These are phyloP conservation scores for Royoungia palumana DNA, from an alignment of 768 basidiomycete genomes.

Conservation along the genomic window DNA sequence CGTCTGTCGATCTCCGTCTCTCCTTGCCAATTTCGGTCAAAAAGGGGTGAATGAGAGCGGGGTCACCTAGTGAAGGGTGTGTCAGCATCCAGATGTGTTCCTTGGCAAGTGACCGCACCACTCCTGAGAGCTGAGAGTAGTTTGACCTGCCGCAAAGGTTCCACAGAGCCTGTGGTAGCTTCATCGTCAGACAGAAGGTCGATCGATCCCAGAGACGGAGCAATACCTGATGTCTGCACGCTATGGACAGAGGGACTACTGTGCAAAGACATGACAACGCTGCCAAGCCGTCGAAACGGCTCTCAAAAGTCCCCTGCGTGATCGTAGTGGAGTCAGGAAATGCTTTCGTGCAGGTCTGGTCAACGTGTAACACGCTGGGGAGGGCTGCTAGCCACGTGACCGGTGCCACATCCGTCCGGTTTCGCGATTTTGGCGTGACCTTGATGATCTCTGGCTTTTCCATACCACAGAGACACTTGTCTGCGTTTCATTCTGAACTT, in stretches of 20 bases:
- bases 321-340: neutral
- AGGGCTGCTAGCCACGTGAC: conserved; percentile 13
- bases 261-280: conserved; percentile 27
- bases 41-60: conserved; percentile 76
- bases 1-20: conserved; percentile 46
- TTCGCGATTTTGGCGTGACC: too few species aligned
- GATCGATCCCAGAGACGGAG: neutral
- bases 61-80: conserved; percentile 56
- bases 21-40: conserved; percentile 73
- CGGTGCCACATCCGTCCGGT: too few species aligned
- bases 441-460: too few species aligned
- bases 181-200: conserved; percentile 3
- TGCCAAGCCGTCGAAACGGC: neutral
- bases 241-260: conserved; percentile 17
- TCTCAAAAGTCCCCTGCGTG: neutral
- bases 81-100: neutral
- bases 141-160: conserved; percentile 62
- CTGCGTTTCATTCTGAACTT: too few species aligned
- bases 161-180: conserved; percentile 21
- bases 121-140: conserved; percentile 59
- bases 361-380: conserved; percentile 4
- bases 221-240: conserved; percentile 16
- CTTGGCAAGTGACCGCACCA: conserved; percentile 37
- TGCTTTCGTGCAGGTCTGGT: neutral
- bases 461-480: too few species aligned